phyloP scores from a whole-genome alignment of 192 early-diverging fungal species.

The Linnemannia exigua region DNA sequence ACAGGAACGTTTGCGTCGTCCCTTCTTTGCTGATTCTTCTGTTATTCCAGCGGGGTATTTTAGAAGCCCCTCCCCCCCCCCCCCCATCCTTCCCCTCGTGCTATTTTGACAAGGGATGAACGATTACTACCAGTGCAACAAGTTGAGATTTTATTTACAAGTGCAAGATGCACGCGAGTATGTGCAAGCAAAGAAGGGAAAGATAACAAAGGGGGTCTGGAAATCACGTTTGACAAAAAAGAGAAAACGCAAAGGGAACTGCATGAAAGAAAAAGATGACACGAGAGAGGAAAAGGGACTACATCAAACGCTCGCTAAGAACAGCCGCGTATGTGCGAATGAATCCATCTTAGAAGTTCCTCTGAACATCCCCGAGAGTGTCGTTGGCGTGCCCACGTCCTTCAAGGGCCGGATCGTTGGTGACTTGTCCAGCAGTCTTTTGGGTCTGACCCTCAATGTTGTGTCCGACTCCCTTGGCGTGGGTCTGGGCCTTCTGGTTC shows the following conservation, averaged over 20 bases:
- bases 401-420: constrained; percentile 13
- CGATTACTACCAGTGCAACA: background rate
- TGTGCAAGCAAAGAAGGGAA: background rate
- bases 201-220: background rate
- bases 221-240: background rate
- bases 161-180: background rate
- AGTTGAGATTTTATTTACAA: background rate
- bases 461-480: constrained; percentile 31
- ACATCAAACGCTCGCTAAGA: background rate
- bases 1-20: background rate
- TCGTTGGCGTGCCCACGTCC: constrained; percentile 31
- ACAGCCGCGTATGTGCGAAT: background rate
- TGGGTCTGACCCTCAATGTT: constrained; percentile 27
- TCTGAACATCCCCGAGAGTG: constrained; percentile 35
- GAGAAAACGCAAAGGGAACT: background rate
- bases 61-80: too few species aligned
- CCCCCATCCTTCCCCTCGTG: too few species aligned
- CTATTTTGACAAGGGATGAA: too few species aligned
- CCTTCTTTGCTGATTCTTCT: background rate
- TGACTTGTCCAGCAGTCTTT: constrained; percentile 18
- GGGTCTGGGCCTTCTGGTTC: background rate
- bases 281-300: background rate
- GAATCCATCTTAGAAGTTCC: constrained; percentile 12
- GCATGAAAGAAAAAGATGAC: background rate
- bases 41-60: background rate